Conservation (phyloP, 495 filamentous ascomycete genomes). For the Xylaria grammica region DNA sequence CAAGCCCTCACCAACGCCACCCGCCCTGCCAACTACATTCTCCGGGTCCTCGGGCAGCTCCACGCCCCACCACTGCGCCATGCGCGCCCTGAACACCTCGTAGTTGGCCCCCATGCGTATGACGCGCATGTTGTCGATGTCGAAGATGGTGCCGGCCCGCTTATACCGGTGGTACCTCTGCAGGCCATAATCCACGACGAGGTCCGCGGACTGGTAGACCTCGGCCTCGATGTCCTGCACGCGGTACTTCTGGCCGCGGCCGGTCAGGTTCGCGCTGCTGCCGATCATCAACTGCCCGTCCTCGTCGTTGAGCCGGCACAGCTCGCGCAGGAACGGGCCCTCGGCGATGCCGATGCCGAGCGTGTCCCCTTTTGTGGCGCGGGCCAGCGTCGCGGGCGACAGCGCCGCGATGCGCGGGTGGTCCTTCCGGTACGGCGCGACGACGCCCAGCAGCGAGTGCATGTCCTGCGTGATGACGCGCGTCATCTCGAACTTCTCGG, state of each 20-base stretch:
- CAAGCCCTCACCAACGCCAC: background rate
- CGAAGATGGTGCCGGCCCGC: conserved; percentile 27
- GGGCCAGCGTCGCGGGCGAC: conserved; percentile 5
- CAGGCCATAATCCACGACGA: conserved; percentile 40
- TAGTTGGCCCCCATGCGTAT: conserved; percentile 36
- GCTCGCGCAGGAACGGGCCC: conserved; percentile 29
- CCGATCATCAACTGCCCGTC: conserved; percentile 32
- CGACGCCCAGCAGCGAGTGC: conserved; percentile 27
- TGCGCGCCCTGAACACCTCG: conserved; percentile 31
- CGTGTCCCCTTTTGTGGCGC: conserved; percentile 32
- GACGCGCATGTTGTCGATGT: conserved; percentile 33
- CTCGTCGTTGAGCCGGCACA: conserved; percentile 28
- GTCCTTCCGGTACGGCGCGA: conserved; percentile 23
- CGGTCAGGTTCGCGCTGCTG: conserved; percentile 27
- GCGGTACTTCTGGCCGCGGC: background rate
- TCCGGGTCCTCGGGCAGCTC: conserved; percentile 21
- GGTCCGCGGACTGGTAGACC: conserved; percentile 30
- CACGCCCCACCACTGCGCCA: conserved; percentile 27
- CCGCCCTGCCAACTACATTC: background rate
- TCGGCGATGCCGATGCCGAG: conserved; percentile 28
- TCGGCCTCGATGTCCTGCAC: conserved; percentile 12
- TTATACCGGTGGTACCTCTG: conserved; percentile 34
- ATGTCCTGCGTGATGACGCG: conserved; percentile 35
- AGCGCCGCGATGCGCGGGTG: conserved; percentile 20
- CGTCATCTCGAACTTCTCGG: conserved; percentile 32